Evolutionary conservation across 352 stramenopile species (phyloP).

Genomic region (Globisporangium recalcitrans): DNA sequence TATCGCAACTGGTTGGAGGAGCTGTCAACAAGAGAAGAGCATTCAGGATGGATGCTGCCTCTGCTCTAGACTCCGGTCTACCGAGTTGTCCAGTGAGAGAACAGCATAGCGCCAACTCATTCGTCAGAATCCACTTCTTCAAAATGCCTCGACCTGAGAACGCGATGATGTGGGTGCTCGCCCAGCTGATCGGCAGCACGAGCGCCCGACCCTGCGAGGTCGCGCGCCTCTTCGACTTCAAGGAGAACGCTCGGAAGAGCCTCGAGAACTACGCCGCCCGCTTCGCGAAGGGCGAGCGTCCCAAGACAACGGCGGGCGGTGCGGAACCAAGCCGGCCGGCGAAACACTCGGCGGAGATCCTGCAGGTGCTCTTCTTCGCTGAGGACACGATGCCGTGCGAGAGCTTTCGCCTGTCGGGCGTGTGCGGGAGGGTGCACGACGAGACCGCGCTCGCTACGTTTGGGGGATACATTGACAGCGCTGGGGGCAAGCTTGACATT

Average conservation of each 20-base stretch:
- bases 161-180: background rate
- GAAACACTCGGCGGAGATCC: background rate
- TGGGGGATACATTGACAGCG: background rate
- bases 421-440: background rate
- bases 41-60: too few relatives aligned
- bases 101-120: too few relatives aligned
- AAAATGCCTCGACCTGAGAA: background rate
- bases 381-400: background rate
- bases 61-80: too few relatives aligned
- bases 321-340: too few relatives aligned
- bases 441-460: background rate
- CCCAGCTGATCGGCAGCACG: background rate
- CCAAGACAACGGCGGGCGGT: background rate
- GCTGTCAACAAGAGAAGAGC: too few relatives aligned
- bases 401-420: background rate
- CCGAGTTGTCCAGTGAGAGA: too few relatives aligned
- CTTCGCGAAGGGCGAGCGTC: background rate
- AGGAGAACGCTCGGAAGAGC: background rate
- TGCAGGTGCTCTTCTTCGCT: background rate
- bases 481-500: background rate
- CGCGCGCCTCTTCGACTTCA: background rate
- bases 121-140: too few relatives aligned
- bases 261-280: background rate
- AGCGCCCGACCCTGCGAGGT: background rate
- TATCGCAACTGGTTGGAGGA: too few relatives aligned